Evolutionary conservation across 208 protist genomes (phyloP).

Genomic region (Crithidia brevicula): DNA sequence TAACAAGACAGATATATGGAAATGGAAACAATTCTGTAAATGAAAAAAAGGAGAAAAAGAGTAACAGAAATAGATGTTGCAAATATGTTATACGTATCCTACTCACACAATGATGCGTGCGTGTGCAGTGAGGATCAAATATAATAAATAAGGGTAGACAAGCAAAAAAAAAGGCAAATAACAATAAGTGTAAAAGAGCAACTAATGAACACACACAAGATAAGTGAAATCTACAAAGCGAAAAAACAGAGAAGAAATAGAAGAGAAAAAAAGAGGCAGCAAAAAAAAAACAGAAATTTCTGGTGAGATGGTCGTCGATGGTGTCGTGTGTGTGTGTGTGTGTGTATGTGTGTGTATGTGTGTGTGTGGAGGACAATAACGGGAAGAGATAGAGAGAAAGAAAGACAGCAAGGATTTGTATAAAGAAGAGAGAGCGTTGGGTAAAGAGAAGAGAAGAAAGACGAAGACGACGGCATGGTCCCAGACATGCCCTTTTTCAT

Average conservation of each 20-base stretch:
- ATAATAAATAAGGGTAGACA: conserved; percentile 1
- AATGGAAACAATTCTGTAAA: background rate
- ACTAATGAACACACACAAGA: background rate
- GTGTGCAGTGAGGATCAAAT: background rate
- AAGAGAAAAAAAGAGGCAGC: background rate
- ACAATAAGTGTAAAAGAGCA: conserved; percentile 3
- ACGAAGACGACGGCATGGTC: no score
- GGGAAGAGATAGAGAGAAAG: background rate
- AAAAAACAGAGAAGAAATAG: background rate
- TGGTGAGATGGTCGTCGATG: background rate
- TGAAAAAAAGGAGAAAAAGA: conserved; percentile 9
- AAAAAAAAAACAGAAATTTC: background rate
- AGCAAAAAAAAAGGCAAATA: background rate
- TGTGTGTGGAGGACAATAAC: background rate
- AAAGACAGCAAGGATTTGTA: background rate
- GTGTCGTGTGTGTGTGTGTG: background rate
- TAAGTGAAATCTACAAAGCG: conserved; percentile 6
- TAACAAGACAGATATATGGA: no score
- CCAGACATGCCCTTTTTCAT: no score
- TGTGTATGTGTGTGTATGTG: background rate
- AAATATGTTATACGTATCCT: background rate
- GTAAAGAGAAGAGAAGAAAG: no score
- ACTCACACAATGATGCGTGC: conserved; percentile 3
- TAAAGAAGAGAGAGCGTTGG: no score
- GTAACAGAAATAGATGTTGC: conserved; percentile 11